These are phyloP conservation scores for Misopates orontium DNA, from an alignment of 257 asterid species.

Conservation along the genomic window DNA sequence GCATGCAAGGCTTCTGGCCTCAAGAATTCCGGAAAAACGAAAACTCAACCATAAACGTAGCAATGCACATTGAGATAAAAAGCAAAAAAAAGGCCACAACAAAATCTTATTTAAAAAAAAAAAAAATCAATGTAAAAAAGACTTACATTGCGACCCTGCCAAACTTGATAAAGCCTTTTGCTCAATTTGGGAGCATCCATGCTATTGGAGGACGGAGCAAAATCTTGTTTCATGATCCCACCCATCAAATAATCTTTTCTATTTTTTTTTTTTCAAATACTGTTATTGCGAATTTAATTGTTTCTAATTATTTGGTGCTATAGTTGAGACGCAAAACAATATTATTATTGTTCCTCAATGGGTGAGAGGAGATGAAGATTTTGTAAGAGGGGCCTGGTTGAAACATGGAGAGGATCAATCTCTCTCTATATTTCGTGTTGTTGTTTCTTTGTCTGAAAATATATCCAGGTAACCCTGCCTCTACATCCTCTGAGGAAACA, in stretches of 20 bases:
- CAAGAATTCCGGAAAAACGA: not conserved
- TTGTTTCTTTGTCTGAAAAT: conserved; percentile 15
- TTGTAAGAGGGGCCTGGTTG: conserved; percentile 38
- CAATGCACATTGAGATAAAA: not conserved
- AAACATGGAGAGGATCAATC: conserved; percentile 40
- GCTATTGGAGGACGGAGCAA: conserved; percentile 47
- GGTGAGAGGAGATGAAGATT: conserved; percentile 33
- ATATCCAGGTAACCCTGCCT: conserved; percentile 38
- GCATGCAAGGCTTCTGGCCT: conserved; percentile 12
- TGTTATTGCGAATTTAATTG: not conserved
- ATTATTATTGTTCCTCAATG: conserved; percentile 31
- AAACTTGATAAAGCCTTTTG: conserved; percentile 73
- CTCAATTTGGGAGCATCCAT: conserved; percentile 47
- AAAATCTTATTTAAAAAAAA: not conserved
- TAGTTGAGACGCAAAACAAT: conserved; percentile 29
- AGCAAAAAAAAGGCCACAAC: not conserved
- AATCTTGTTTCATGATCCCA: conserved; percentile 49
- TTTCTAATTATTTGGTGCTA: no score
- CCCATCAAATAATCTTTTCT: conserved; percentile 34
- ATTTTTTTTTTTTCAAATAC: not conserved
- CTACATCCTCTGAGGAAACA: conserved; percentile 33
- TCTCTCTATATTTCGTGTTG: conserved; percentile 10
- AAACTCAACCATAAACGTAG: conserved; percentile 3
- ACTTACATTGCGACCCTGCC: conserved; percentile 92
- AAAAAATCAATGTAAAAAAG: not conserved